Evolutionary conservation across 2,329 filamentous ascomycete genomes (phyloP).

Genomic region (Colletotrichum sp.): DNA sequence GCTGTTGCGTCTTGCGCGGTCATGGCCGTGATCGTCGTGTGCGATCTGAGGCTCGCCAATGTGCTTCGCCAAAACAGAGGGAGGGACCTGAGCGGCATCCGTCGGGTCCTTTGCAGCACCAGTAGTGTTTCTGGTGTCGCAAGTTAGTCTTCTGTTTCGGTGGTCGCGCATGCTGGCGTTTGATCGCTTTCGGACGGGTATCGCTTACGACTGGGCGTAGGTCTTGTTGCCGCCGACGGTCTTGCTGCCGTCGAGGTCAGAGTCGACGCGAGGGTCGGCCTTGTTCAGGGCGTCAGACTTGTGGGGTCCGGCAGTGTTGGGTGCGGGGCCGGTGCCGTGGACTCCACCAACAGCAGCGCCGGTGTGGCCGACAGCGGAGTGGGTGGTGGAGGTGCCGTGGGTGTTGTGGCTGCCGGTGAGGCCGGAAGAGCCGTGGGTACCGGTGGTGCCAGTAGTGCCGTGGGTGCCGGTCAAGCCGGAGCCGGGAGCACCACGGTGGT

Average conservation of each 20-base stretch:
- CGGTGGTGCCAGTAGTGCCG: slow-evolving; percentile 8
- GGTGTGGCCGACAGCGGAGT: slow-evolving; percentile 37
- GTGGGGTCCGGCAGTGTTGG: slow-evolving; percentile 47
- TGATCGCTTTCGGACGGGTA: slow-evolving; percentile 9
- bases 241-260: slow-evolving; percentile 58
- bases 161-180: background rate
- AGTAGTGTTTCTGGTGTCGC: slow-evolving; percentile 14
- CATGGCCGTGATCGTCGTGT: slow-evolving; percentile 48
- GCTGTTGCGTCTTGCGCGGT: slow-evolving; percentile 52
- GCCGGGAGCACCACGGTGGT: slow-evolving; percentile 21
- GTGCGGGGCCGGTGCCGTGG: slow-evolving; percentile 32
- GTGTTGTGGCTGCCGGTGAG: slow-evolving; percentile 32
- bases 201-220: slow-evolving; percentile 42
- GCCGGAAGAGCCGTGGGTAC: slow-evolving; percentile 16
- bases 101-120: slow-evolving; percentile 48
- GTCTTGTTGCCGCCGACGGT: slow-evolving; percentile 60
- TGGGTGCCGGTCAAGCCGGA: slow-evolving; percentile 5
- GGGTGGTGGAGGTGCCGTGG: slow-evolving; percentile 42
- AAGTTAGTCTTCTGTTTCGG: slow-evolving; percentile 23
- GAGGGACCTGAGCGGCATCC: slow-evolving; percentile 63
- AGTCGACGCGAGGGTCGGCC: slow-evolving; percentile 60
- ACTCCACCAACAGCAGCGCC: slow-evolving; percentile 26
- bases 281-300: slow-evolving; percentile 60
- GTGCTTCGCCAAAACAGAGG: slow-evolving; percentile 54
- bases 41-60: slow-evolving; percentile 50